Percentiles rank a stretch among this genome's conserved stretches.
Evolutionary conservation across 2,329 filamentous ascomycete genomes (phyloP).

Genomic region (Colletotrichum sidae): DNA sequence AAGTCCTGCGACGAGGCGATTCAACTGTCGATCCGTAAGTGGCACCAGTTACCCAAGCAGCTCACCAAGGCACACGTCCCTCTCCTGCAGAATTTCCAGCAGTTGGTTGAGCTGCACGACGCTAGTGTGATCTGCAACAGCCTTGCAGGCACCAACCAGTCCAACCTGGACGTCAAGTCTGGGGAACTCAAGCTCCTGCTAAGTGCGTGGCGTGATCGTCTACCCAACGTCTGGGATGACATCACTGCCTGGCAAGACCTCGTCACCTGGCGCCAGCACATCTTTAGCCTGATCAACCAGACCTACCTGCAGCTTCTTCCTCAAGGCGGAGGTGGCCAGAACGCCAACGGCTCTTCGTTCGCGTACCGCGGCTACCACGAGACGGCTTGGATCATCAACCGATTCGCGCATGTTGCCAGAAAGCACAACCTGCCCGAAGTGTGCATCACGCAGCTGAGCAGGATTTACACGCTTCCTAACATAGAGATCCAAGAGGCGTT

Average conservation of each 20-base stretch:
- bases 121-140: slow-evolving; percentile 97
- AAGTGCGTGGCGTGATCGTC: slow-evolving; percentile 92
- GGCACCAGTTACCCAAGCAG: slow-evolving; percentile 95
- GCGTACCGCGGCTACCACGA: slow-evolving; percentile 98
- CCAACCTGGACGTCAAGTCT: slow-evolving; percentile 92
- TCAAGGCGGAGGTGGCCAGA: slow-evolving; percentile 74
- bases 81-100: slow-evolving; percentile 96
- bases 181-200: slow-evolving; percentile 94
- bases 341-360: slow-evolving; percentile 89
- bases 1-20: slow-evolving; percentile 96
- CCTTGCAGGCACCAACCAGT: slow-evolving; percentile 83
- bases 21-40: slow-evolving; percentile 96
- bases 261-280: slow-evolving; percentile 99
- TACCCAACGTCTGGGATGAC: slow-evolving; percentile 99
- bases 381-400: slow-evolving; percentile 99
- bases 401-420: slow-evolving; percentile 95
- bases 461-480: slow-evolving; percentile 98
- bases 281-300: slow-evolving; percentile 96
- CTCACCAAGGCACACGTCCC: slow-evolving; percentile 97
- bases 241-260: slow-evolving; percentile 99
- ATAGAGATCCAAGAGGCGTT: slow-evolving; percentile 99
- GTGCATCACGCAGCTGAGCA: slow-evolving; percentile 95
- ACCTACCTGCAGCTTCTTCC: slow-evolving; percentile 91
- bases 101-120: slow-evolving; percentile 96
- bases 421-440: slow-evolving; percentile 98